Base-by-base conservation (phyloP, 1,284 basidiomycete species). In the Ganoderma lucidum region DNA sequence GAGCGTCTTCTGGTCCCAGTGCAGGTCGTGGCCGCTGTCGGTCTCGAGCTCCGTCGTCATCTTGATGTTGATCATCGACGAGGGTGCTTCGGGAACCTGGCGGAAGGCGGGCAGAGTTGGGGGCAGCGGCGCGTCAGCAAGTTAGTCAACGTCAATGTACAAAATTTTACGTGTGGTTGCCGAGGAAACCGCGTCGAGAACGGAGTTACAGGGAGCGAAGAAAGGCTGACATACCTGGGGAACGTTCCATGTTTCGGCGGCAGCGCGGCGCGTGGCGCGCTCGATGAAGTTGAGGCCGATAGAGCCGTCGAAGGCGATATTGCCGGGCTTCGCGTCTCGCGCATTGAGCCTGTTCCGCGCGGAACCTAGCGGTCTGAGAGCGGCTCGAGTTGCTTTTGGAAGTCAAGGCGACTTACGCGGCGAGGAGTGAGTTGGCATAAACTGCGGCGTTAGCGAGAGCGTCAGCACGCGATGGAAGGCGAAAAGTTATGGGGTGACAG, bases 201-300 rank as follows among this genome's bases (percentile, higher is more conserved):
- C 15, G 30, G 19, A 35, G 35, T 35, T 35, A 35, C 8, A 10
- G 8, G 9, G 9, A 39, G 19, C 6, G 15, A 4, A 39, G 10
- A n/a, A 28, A 6, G 17, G 12, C 39, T 15, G n/a, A 14, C 48
- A 14, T 39, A 61, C 59, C 59, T 61, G 59, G 9, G 59, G 59
- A 1, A 61, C 59, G 14, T 61, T 61, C 59, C 59, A 61, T 42
- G 59, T 61, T 39, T 61, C 59, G n/a, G 59, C 59, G 2, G 59
- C 59, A 14, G 59, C 59, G 59, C 59, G 59, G 39, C 59, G 59
- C 10, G 37, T 61, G 10, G 59, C 59, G 39, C 39, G 37, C n/a
- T 61, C 59, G 59, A 61, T 61, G 39, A 61, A 61, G 39, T 61
- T 61, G 41, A 61, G 59, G 39, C 59, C 59, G 39, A 61, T 39